Base-by-base conservation (phyloP, 2,329 filamentous ascomycete species). In the Paecilomyces sp. region DNA sequence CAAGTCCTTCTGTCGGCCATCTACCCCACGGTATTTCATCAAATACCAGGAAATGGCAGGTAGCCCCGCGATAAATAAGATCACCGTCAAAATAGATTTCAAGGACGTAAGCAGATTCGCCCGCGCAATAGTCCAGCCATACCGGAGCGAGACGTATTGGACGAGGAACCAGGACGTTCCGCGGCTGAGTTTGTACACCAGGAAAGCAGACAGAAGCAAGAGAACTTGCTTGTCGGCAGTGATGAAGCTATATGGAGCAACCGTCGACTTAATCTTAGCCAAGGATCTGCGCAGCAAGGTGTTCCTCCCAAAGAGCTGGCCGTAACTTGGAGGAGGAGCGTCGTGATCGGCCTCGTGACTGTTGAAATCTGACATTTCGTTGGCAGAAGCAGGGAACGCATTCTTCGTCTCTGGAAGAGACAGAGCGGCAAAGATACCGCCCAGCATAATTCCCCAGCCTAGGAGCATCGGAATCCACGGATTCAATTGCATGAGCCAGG, bases 131-230 rank as follows among this genome's bases (percentile, higher is more conserved):
- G 76, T 75, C 78, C 80, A 82, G 25, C 67, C 65, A 58, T 81
- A 83, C 25, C 80, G 72, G n/a, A 77, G 79, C 1, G 80, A 82
- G 18, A 81, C 77, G 64, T 83, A 83, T 60, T 80, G 78, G n/a
- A 81, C 72, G 13, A 82, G 65, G 57, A 82, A 73, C 62, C 74
- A 77, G 15, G 78, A 70, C 9, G 78, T 76, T 55, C 80, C 79
- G 28, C 79, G 74, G 56, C 77, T 79, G 6, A 82, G 69, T n/a
- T 78, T 74, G 63, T 78, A 80, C 13, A 79, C 76, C 24, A 82
- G 64, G 60, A 81, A 81, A 0, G 77, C 75, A 11, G 77, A 74
- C 8, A 81, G 67, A 3, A 79, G 73, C 28, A 81, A 68, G 1
- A 76, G 69, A 18, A 77, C 69, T 52, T 76, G 75, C 36, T 71